Base-by-base conservation (phyloP, 192 early-diverging fungal species). In the Obelidium mucronatum region DNA sequence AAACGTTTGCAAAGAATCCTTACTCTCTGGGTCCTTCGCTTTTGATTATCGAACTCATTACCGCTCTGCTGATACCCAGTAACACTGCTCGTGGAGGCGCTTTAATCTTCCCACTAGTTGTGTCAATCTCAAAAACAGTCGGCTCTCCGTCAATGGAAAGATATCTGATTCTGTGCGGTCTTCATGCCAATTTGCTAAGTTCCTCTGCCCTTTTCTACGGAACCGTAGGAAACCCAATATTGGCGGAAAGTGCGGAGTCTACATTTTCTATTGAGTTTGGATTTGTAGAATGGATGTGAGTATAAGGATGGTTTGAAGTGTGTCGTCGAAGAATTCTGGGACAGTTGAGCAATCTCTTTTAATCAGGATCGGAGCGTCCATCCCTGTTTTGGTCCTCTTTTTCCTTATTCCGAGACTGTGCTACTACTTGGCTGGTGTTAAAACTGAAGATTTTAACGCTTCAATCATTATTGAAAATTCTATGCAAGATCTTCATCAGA, bases 171-270 rank as follows among this genome's bases (percentile, higher is more conserved):
- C 80, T 92, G 40, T 86, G 87, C 13, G 92, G 89, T 1, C 68
- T 90, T 2, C 86, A 91, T 44, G 85, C 92, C 44, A 93, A 94
- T 79, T 69, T 93, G 17, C 42, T 94, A 56, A 88, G 87, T 11
- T 92, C 92, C 48, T 92, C 92, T 15, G 75, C 93, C 67, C 92
- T 89, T 79, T 74, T 93, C 40, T 93, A 92, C 15, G 92, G 91
- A 3, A 93, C 92, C 83, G 91, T 91, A 0, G 85, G 88, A 6
- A 94, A 94, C 81, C 91, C 91, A 28, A 80, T 94, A n/a, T 81
- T 94, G 0, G 81, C 88, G 6, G 84, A 73, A 54, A 87, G 87
- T 67, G 90, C 91, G 0, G 78, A 81, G 31, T 78, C 81, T 33
- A 78, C 93, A 17, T 90, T 92, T 52, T 83, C 84, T 5, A 84